Evolutionary conservation across 1,139 yeast species (phyloP).

Genomic region (Blastobotrys raffinosifermentans): DNA sequence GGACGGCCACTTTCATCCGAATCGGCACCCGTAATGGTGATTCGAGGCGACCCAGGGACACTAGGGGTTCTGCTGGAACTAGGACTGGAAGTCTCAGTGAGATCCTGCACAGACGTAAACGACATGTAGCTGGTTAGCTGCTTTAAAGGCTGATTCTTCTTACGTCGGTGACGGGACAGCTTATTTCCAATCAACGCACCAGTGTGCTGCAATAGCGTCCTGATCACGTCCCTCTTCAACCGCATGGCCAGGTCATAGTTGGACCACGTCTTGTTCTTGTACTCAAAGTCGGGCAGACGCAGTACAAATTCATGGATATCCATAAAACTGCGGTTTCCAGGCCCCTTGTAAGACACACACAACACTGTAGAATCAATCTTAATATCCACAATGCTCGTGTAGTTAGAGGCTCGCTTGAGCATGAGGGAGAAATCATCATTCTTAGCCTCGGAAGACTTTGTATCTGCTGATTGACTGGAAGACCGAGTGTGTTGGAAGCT

Average conservation of each 20-base stretch:
- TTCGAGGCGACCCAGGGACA: neutral
- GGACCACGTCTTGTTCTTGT: conserved; percentile 70
- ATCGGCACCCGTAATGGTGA: neutral
- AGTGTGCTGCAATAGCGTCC: conserved; percentile 63
- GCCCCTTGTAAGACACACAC: conserved; percentile 69
- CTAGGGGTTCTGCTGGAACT: neutral
- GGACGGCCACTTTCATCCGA: neutral
- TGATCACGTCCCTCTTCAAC: conserved; percentile 58
- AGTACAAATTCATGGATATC: conserved; percentile 68
- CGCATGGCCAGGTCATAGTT: conserved; percentile 62
- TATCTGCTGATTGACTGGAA: neutral
- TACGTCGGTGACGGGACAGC: conserved; percentile 41
- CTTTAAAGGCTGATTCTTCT: conserved; percentile 23
- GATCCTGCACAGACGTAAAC: conserved; percentile 31
- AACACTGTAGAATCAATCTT: conserved; percentile 49
- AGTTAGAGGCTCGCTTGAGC: conserved; percentile 61
- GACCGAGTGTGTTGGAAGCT: neutral
- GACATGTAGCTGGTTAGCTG: conserved; percentile 32
- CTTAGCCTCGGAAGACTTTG: conserved; percentile 2
- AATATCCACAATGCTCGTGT: conserved; percentile 57
- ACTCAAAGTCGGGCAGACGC: conserved; percentile 58
- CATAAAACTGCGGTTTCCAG: conserved; percentile 55
- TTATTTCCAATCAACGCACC: conserved; percentile 80
- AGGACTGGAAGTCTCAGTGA: conserved; percentile 12
- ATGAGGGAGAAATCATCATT: conserved; percentile 48